A percentile compares a stretch with the other conserved stretches of the same genome.
Evolutionary conservation across 495 filamentous ascomycete species (phyloP).

Genomic region (Tuber brumale): DNA sequence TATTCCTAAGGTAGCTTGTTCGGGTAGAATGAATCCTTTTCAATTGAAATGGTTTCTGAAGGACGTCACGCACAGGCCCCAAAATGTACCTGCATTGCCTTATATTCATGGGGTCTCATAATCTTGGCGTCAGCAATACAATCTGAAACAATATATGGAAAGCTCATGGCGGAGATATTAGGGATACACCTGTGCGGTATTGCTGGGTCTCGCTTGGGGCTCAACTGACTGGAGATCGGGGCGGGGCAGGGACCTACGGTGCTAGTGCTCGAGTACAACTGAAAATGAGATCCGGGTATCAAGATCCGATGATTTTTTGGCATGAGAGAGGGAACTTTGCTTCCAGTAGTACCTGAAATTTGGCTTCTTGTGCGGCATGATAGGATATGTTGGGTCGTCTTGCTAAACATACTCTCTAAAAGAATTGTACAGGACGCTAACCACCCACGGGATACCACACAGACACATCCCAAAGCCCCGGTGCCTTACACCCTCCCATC

Average conservation of each 20-base stretch:
- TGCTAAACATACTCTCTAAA: neutral
- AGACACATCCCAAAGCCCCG: neutral
- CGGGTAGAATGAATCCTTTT: neutral
- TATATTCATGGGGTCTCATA: neutral
- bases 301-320: neutral
- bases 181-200: neutral
- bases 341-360: neutral
- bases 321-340: neutral
- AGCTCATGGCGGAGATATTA: neutral
- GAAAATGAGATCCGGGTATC: too few relatives aligned
- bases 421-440: neutral
- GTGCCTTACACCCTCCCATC: neutral
- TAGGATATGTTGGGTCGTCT: neutral
- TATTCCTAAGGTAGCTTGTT: neutral
- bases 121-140: conserved; percentile 14
- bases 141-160: conserved; percentile 5
- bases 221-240: neutral
- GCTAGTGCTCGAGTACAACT: neutral
- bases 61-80: conserved; percentile 31
- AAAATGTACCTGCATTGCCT: conserved; percentile 29
- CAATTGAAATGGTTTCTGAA: neutral
- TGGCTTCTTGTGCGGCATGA: neutral
- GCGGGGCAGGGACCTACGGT: neutral
- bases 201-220: neutral
- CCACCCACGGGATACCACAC: neutral